phyloP scores from a whole-genome alignment of 306 rosid species.

The Vicia sativa region DNA sequence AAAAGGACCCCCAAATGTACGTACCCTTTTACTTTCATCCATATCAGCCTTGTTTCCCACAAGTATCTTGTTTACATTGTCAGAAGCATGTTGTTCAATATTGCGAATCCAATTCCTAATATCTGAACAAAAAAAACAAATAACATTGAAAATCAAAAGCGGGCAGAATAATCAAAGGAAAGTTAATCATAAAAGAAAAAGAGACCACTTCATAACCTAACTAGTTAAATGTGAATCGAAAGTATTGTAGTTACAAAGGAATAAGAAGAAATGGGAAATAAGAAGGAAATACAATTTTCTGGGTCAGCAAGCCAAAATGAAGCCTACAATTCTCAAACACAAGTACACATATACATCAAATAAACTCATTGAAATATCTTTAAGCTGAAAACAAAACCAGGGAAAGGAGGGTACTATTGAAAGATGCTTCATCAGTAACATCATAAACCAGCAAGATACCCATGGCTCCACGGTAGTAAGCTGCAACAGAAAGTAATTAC shows the following conservation, averaged over 20 bases:
- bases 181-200: conserved; percentile 3
- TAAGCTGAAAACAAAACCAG: conserved; percentile 37
- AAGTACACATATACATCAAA: conserved; percentile 35
- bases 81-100: conserved; percentile 86
- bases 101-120: conserved; percentile 90
- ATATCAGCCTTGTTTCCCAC: conserved; percentile 91
- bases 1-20: conserved; percentile 28
- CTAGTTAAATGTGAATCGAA: conserved; percentile 1
- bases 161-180: neutral
- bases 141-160: conserved; percentile 27
- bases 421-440: conserved; percentile 86
- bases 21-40: conserved; percentile 87
- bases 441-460: conserved; percentile 84
- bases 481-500: conserved; percentile 50
- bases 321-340: neutral
- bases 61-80: conserved; percentile 75
- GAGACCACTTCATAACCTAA: neutral
- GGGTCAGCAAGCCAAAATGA: conserved; percentile 27
- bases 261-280: neutral
- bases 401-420: conserved; percentile 61
- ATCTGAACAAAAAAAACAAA: conserved; percentile 49
- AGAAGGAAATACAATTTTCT: conserved; percentile 27
- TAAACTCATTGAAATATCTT: conserved; percentile 10
- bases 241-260: neutral
- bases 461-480: conserved; percentile 93